Conservation (phyloP, 2,329 filamentous ascomycete genomes). For the Coleophoma cylindrospora region DNA sequence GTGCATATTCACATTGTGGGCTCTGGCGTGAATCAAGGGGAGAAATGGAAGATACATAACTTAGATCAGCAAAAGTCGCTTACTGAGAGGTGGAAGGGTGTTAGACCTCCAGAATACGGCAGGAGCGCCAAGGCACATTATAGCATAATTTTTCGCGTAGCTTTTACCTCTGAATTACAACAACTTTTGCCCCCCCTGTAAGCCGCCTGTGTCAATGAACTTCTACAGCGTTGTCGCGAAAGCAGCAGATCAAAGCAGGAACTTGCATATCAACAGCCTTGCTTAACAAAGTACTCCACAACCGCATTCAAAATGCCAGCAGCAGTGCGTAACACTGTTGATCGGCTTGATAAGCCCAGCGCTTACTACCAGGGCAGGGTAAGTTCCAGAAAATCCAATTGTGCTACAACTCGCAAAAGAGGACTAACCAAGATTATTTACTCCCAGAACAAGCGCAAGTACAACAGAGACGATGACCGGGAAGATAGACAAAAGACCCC, state of each 20-base stretch:
- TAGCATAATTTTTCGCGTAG: too few relatives aligned
- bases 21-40: too few relatives aligned
- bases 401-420: too few relatives aligned
- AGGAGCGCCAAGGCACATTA: too few relatives aligned
- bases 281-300: neutral
- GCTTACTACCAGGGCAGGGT: slow-evolving; percentile 88
- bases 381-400: slow-evolving; percentile 23
- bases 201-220: too few relatives aligned
- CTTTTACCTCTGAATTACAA: too few relatives aligned
- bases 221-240: slow-evolving; percentile 10
- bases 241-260: slow-evolving; percentile 1
- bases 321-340: slow-evolving; percentile 64
- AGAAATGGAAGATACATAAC: too few relatives aligned
- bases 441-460: slow-evolving; percentile 44
- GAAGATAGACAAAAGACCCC: slow-evolving; percentile 37
- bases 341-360: slow-evolving; percentile 88
- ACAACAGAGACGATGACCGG: slow-evolving; percentile 53
- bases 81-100: too few relatives aligned
- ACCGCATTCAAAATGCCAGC: slow-evolving; percentile 23
- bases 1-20: too few relatives aligned
- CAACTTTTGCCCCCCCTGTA: too few relatives aligned
- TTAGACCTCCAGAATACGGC: too few relatives aligned
- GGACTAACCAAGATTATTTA: neutral
- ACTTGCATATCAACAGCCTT: slow-evolving; percentile 3
- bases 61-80: too few relatives aligned